Evolutionary conservation across 2,329 filamentous ascomycete species (phyloP), one percentile per base, ranked within the genome.

Genomic region (Diaporthe aspalathi): DNA sequence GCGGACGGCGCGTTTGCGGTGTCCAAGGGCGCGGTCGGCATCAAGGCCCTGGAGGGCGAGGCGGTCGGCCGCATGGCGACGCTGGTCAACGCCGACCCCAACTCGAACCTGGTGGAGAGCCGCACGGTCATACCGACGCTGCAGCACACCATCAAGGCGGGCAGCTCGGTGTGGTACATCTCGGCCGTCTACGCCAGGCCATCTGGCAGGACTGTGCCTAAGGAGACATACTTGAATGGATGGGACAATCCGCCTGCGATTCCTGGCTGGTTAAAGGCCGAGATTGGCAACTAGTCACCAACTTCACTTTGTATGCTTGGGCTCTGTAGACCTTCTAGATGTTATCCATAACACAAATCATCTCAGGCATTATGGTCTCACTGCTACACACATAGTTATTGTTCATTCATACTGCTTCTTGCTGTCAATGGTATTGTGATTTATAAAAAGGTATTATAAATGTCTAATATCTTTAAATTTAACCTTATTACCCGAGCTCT

Each of bases 41-140:
- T 87, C 84, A 88, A 75, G 78, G 90, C 81, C 74, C 82, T 85
- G 69, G 92, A 84, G 77, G 84, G 84, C 0, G 82, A 78, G 3
- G 81, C 76, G 11, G 83, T 81, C 9, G 80, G 78, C 17, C 84
- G 91, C 24, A 81, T 80, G 68, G 92, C 92, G 3, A 90, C 87
- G 77, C 84, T 94, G 32, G 89, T 94, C 60, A 90, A 94, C 70
- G 91, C 92, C 14, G 93, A 95, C 78, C 92, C 93, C 8, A 94
- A 95, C 81, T 92, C 91, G 60, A 95, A 95, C 80, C 81, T 95
- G 43, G 85, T 94, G 2, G 90, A 94, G 81, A 89, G 90, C 71
- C 84, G 93, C 71, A 94, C 91, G 5, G 86, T 92, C 52, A 88
- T 95, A 75, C 93, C 93, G 29, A 91, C 91, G 38, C 80, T 95